Conservation (phyloP, 768 basidiomycete genomes). For the Podaxis rugospora region DNA sequence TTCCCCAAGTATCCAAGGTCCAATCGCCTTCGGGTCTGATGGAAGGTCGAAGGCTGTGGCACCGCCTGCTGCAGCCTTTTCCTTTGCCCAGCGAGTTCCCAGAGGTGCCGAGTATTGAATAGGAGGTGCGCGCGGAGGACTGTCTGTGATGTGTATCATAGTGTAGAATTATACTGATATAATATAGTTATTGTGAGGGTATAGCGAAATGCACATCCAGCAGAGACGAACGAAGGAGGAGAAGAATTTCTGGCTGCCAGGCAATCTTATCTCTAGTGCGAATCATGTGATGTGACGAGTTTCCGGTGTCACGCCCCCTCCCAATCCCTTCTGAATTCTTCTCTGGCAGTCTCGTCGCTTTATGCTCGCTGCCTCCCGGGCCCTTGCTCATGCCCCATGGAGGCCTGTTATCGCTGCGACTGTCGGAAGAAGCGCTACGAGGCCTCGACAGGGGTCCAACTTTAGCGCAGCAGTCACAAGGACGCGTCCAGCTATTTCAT, state of each 20-base stretch:
- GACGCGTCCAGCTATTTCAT: background rate
- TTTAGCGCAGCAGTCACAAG: background rate
- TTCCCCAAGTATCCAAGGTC: constrained; percentile 91
- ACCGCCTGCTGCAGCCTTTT: constrained; percentile 77
- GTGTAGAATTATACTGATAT: constrained; percentile 21
- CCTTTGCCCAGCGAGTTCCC: constrained; percentile 85
- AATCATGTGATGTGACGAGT: constrained; percentile 13
- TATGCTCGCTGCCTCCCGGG: constrained; percentile 35
- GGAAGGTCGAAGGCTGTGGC: constrained; percentile 73
- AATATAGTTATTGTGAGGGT: constrained; percentile 21
- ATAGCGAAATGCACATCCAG: constrained; percentile 38
- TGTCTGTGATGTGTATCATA: constrained; percentile 41
- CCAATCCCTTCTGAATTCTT: background rate
- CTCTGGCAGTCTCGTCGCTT: background rate
- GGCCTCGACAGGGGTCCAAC: background rate
- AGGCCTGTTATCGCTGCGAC: background rate
- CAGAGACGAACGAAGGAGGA: constrained; percentile 28
- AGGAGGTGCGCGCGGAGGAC: constrained; percentile 69
- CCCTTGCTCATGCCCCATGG: constrained; percentile 25
- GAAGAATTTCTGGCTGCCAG: constrained; percentile 11
- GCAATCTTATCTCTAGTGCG: constrained; percentile 13
- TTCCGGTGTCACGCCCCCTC: background rate
- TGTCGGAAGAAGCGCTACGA: background rate
- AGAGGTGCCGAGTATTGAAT: constrained; percentile 64
- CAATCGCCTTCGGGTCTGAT: constrained; percentile 81